Base-by-base conservation (phyloP, 768 basidiomycete genomes). In the Rubroboletus satanas region DNA sequence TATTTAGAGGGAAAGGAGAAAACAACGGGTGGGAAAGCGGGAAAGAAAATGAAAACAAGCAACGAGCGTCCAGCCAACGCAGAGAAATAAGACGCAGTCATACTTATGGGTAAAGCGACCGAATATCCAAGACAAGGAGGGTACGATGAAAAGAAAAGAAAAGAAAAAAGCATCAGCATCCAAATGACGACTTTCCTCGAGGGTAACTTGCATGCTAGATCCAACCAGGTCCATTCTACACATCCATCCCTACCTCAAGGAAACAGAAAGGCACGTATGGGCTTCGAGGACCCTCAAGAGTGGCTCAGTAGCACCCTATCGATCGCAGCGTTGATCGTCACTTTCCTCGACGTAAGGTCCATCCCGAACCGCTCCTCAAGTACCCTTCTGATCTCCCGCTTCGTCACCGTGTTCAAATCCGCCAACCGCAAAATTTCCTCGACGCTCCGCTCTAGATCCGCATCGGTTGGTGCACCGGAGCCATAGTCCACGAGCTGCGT, bases 351-450 rank as follows among this genome's bases (percentile, higher is more conserved):
- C 12, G 83, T 81, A 54, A 98, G 72, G 68, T 90, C 89, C 75
- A 85, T 83, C 33, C 87, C 87, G 66, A 88, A 97, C 56, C 79
- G 80, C 56, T 84, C 83, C 72, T 98, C 95, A 35, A 99, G 76
- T 65, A 84, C 83, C 52, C 84, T 78, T 37, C 96, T 82, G 48
- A 99, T 87, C 62, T 87, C 90, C 62, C 95, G 85, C 76, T 98
- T 98, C 49, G 96, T 98, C 54, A 97, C 79, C 11, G 84, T 83
- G 66, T 93, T 92, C 48, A 99, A 77, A 72, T 98, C 93, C 1
- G 93, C 92, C 14, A 76, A 73, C 17, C 79, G 80, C 50, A 98
- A 75, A 38, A 97, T 78, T 17, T 83, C 79, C 58, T 88, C 81
- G 4, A 95, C 87, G 1, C 84, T 81, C 14, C 75, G 77, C 42